Percentiles rank a stretch among this genome's conserved stretches.
These are phyloP conservation scores for Lipomyces lipofer DNA, from an alignment of 805 yeast species.

Conservation along the genomic window DNA sequence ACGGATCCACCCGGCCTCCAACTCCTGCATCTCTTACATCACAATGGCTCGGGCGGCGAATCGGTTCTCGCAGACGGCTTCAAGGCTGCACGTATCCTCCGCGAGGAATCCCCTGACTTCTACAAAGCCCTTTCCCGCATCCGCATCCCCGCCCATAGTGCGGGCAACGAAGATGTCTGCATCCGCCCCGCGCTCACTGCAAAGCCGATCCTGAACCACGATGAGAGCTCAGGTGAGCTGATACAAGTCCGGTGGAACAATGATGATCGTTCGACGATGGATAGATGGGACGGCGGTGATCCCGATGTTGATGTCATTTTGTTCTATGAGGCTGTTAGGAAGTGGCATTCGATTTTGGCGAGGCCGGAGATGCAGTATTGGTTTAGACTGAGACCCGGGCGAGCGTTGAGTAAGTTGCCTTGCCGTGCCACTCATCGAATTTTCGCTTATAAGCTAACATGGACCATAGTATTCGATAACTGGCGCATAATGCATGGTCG, in stretches of 20 bases:
- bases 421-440: no score
- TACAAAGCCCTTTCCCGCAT: conserved; percentile 51
- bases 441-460: no score
- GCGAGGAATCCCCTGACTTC: conserved; percentile 50
- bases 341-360: conserved; percentile 57
- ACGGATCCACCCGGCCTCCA: conserved; percentile 71
- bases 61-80: conserved; percentile 69
- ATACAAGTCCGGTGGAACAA: conserved; percentile 71
- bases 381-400: conserved; percentile 63
- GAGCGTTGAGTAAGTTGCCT: no score
- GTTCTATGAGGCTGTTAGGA: conserved; percentile 57
- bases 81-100: conserved; percentile 55
- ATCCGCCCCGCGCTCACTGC: conserved; percentile 58
- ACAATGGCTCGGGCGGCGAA: conserved; percentile 64
- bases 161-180: conserved; percentile 65
- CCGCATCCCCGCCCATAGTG: conserved; percentile 69
- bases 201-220: conserved; percentile 57
- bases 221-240: conserved; percentile 49
- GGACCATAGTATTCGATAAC: conserved; percentile 68
- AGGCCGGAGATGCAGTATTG: conserved; percentile 53
- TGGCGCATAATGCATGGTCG: conserved; percentile 74
- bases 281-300: conserved; percentile 46
- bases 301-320: conserved; percentile 46
- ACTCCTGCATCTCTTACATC: conserved; percentile 62
- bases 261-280: conserved; percentile 66